Evolutionary conservation across 2,329 filamentous ascomycete species (phyloP).

Genomic region (Plectosphaerella plurivora): DNA sequence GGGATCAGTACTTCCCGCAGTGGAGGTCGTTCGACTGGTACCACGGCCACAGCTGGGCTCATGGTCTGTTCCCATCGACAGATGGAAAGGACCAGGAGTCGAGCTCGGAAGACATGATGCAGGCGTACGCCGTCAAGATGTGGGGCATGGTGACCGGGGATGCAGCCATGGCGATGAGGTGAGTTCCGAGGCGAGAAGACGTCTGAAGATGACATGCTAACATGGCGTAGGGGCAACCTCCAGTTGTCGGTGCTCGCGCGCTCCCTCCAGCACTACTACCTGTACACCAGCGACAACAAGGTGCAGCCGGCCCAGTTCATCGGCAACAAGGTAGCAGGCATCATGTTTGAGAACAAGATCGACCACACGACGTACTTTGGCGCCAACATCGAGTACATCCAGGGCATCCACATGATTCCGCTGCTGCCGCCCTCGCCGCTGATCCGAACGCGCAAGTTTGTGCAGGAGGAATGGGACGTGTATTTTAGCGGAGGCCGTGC

Average conservation of each 20-base stretch:
- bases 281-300: conserved; percentile 67
- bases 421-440: conserved; percentile 64
- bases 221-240: conserved; percentile 59
- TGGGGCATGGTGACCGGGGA: conserved; percentile 83
- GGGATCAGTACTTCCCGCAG: conserved; percentile 75
- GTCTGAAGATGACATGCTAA: conserved; percentile 1
- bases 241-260: conserved; percentile 77
- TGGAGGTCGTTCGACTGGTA: conserved; percentile 90
- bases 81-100: conserved; percentile 86
- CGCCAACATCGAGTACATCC: conserved; percentile 63
- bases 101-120: conserved; percentile 85
- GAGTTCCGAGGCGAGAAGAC: conserved; percentile 12
- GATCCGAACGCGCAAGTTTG: conserved; percentile 64
- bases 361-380: conserved; percentile 93
- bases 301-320: conserved; percentile 72
- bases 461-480: conserved; percentile 75
- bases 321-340: conserved; percentile 68
- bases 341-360: conserved; percentile 90
- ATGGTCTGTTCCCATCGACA: conserved; percentile 63
- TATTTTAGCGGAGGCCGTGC: conserved; percentile 69
- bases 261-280: conserved; percentile 74
- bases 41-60: conserved; percentile 91
- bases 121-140: conserved; percentile 85
- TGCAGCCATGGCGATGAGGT: conserved; percentile 70
- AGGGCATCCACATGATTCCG: conserved; percentile 81